These are phyloP conservation scores for Raphanus sativus DNA, from an alignment of 345 rosid genomes.

Conservation along the genomic window DNA sequence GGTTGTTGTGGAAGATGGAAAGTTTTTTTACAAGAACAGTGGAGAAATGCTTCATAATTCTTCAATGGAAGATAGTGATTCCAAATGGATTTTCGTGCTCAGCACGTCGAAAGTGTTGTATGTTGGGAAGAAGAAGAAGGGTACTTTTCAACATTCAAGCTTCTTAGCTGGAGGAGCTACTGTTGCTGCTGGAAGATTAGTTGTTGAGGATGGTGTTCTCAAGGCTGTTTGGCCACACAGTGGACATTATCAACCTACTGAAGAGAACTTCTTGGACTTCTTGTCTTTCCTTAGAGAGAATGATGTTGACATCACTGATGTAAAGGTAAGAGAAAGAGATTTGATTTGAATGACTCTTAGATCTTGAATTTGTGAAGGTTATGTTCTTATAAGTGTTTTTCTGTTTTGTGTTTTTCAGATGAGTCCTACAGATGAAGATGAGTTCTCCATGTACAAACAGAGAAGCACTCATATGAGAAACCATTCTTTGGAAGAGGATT, in stretches of 20 bases:
- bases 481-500: constrained; percentile 62
- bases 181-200: constrained; percentile 75
- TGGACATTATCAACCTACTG: constrained; percentile 93
- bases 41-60: constrained; percentile 62
- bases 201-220: constrained; percentile 60
- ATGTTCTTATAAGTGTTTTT: constrained; percentile 21
- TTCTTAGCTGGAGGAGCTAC: constrained; percentile 95
- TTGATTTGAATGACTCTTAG: background rate
- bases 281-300: constrained; percentile 68
- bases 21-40: constrained; percentile 59
- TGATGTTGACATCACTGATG: constrained; percentile 70
- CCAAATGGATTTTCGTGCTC: constrained; percentile 94
- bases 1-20: constrained; percentile 70
- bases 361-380: background rate
- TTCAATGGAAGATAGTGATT: constrained; percentile 40
- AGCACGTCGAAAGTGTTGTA: constrained; percentile 74
- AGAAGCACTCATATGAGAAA: constrained; percentile 57
- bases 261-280: constrained; percentile 77
- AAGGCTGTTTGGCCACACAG: constrained; percentile 99
- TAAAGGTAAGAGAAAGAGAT: constrained; percentile 51
- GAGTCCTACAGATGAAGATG: constrained; percentile 68
- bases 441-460: constrained; percentile 37
- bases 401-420: constrained; percentile 53
- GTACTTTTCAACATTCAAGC: constrained; percentile 88
- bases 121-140: constrained; percentile 82